These are phyloP conservation scores for Saccharum officinarum DNA, from an alignment of 176 grass and related monocot species.

Conservation along the genomic window DNA sequence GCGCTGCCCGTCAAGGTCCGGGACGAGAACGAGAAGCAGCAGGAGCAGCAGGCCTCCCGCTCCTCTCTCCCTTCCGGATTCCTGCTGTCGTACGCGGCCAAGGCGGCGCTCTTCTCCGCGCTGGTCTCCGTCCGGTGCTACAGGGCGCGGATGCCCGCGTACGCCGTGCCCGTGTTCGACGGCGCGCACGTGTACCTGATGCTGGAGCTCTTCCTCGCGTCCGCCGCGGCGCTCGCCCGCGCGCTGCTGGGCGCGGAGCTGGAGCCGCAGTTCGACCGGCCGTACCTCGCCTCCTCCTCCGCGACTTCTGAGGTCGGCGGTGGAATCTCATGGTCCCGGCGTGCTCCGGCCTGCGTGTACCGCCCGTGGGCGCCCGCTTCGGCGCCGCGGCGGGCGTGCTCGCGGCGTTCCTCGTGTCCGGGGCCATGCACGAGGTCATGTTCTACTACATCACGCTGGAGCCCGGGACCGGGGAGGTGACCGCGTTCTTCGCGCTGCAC, in stretches of 20 bases:
- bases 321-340: slow-evolving; percentile 79
- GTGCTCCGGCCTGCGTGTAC: slow-evolving; percentile 70
- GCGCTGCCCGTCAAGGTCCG: slow-evolving; percentile 54
- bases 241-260: slow-evolving; percentile 51
- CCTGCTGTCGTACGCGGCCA: slow-evolving; percentile 38
- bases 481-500: slow-evolving; percentile 59
- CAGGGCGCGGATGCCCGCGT: slow-evolving; percentile 28
- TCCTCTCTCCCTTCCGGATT: background rate
- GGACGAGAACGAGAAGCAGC: background rate
- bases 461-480: slow-evolving; percentile 47
- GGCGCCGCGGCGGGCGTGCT: slow-evolving; percentile 46
- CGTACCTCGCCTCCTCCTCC: slow-evolving; percentile 56
- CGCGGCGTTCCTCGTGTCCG: slow-evolving; percentile 64
- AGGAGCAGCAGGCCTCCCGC: background rate
- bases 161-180: slow-evolving; percentile 45
- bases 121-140: slow-evolving; percentile 41
- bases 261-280: slow-evolving; percentile 73
- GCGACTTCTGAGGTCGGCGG: slow-evolving; percentile 65
- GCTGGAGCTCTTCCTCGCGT: slow-evolving; percentile 55
- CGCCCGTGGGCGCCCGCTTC: slow-evolving; percentile 43
- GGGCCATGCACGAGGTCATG: slow-evolving; percentile 75
- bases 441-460: slow-evolving; percentile 70
- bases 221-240: slow-evolving; percentile 41
- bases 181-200: slow-evolving; percentile 58
- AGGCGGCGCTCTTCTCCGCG: slow-evolving; percentile 39